These are phyloP conservation scores for Rhodotorula sphaerocarpa DNA, from an alignment of 768 basidiomycete genomes.

Conservation along the genomic window DNA sequence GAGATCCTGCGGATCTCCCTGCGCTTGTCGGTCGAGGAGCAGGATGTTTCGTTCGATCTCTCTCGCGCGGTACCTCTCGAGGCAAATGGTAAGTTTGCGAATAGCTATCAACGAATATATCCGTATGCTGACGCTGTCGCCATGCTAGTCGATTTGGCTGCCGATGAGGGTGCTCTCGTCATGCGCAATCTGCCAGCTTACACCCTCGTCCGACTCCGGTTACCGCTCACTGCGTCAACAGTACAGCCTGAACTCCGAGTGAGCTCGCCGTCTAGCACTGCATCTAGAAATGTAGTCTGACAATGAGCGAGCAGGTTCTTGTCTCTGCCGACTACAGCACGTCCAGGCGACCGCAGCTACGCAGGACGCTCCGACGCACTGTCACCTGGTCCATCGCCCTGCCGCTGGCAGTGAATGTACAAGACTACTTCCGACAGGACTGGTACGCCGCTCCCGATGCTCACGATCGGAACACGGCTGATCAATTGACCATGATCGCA, in stretches of 20 bases:
- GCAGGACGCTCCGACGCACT: slow-evolving; percentile 53
- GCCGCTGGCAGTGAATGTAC: slow-evolving; percentile 84
- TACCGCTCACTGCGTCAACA: no score
- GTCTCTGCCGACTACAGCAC: slow-evolving; percentile 64
- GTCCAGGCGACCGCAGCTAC: slow-evolving; percentile 49
- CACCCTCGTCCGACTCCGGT: no score
- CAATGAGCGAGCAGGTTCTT: slow-evolving; percentile 48
- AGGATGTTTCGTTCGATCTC: slow-evolving; percentile 8
- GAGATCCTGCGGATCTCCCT: slow-evolving; percentile 32
- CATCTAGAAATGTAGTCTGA: no score
- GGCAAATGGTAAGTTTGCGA: no score
- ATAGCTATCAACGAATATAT: no score
- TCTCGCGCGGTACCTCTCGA: neutral
- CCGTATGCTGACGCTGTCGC: no score
- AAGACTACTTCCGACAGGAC: slow-evolving; percentile 86
- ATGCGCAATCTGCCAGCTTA: no score
- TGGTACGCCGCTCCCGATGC: slow-evolving; percentile 50
- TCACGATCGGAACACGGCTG: neutral
- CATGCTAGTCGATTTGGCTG: no score
- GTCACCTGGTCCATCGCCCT: slow-evolving; percentile 60
- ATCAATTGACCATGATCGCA: slow-evolving; percentile 40
- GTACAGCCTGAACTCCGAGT: no score
- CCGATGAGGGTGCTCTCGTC: no score
- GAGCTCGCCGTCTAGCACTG: no score
- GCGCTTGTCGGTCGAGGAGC: neutral